These are phyloP conservation scores for Graphium sp. DNA, from an alignment of 2,329 filamentous ascomycete species.

Conservation along the genomic window DNA sequence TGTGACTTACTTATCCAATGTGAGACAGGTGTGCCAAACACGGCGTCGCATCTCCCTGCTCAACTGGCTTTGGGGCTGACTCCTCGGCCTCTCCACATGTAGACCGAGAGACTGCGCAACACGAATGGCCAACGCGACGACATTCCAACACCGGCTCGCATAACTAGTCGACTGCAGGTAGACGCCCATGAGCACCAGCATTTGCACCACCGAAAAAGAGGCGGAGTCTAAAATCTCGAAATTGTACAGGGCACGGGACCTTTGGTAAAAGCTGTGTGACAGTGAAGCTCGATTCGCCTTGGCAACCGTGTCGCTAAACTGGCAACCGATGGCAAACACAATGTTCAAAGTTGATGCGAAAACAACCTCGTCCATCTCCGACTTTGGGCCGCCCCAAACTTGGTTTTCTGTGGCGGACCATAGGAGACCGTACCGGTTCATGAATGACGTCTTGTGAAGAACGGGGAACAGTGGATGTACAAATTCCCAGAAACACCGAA, in stretches of 20 bases:
- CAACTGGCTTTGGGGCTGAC: not conserved
- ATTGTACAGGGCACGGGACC: constrained; percentile 1
- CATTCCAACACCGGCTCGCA: constrained; percentile 10
- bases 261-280: constrained; percentile 1
- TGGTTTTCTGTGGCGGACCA: constrained; percentile 3
- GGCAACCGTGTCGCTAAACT: constrained; percentile 6
- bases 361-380: not conserved
- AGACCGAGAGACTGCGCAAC: constrained; percentile 11
- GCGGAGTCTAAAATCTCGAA: constrained; percentile 5
- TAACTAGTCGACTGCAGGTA: constrained; percentile 11
- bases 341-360: constrained; percentile 7
- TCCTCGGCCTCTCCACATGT: constrained; percentile 6
- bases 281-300: constrained; percentile 2
- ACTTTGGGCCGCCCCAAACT: not conserved
- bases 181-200: constrained; percentile 9
- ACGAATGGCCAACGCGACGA: constrained; percentile 10
- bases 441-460: constrained; percentile 5
- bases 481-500: constrained; percentile 7
- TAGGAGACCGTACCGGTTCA: constrained; percentile 4
- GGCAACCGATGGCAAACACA: constrained; percentile 10
- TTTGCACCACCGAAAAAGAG: constrained; percentile 8
- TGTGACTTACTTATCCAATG: constrained; percentile 1
- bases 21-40: constrained; percentile 1
- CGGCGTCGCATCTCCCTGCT: constrained; percentile 1
- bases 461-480: constrained; percentile 8